These are phyloP conservation scores for Leccinum fuscescens DNA, from an alignment of 1,284 basidiomycete species.

Conservation along the genomic window DNA sequence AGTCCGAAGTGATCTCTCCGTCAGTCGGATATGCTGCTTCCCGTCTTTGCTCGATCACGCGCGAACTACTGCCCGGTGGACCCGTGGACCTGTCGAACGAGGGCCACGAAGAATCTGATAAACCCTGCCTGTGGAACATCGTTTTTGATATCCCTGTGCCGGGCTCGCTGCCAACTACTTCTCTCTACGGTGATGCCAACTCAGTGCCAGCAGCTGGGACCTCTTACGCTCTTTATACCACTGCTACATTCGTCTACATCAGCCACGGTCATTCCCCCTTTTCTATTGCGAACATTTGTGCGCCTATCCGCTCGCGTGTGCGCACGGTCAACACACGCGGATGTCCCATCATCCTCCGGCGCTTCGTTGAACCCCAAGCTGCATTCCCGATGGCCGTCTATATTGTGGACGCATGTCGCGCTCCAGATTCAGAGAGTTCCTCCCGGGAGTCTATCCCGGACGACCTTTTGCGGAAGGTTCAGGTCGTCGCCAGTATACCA, in stretches of 20 bases:
- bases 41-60: constrained; percentile 64
- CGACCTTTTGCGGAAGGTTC: constrained; percentile 57
- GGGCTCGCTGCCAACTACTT: constrained; percentile 72
- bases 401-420: constrained; percentile 25
- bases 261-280: constrained; percentile 41
- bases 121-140: constrained; percentile 64
- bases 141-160: constrained; percentile 71
- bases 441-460: constrained; percentile 40
- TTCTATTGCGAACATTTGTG: constrained; percentile 49
- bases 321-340: constrained; percentile 38
- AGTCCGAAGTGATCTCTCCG: constrained; percentile 61
- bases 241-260: constrained; percentile 52
- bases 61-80: constrained; percentile 53
- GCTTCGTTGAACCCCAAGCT: constrained; percentile 43
- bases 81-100: constrained; percentile 63
- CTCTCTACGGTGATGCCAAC: constrained; percentile 42
- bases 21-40: constrained; percentile 58
- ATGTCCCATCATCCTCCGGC: constrained; percentile 41
- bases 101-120: constrained; percentile 50
- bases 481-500: constrained; percentile 61
- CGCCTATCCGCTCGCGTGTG: constrained; percentile 44
- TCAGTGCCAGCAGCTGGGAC: constrained; percentile 46
- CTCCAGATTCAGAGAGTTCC: constrained; percentile 6
- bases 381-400: constrained; percentile 29
- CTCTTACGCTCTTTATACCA: constrained; percentile 65